phyloP scores from a whole-genome alignment of 768 basidiomycete genomes.

The Gymnopilus junonius region DNA sequence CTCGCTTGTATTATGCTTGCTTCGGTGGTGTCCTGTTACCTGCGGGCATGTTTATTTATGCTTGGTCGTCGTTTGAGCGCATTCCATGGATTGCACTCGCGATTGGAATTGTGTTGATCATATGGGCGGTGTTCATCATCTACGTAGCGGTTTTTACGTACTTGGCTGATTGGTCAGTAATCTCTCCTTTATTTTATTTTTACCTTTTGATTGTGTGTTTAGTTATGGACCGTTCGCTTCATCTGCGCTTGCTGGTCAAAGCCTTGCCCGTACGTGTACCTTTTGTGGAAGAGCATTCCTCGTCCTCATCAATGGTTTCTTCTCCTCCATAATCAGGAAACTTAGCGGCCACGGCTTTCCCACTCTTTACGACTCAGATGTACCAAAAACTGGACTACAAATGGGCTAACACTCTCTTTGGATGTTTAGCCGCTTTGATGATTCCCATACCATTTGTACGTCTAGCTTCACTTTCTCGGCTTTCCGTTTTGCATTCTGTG shows the following conservation, averaged over 20 bases:
- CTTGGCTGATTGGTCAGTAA: slow-evolving; percentile 67
- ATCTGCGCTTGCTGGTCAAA: slow-evolving; percentile 71
- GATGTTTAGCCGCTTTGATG: slow-evolving; percentile 53
- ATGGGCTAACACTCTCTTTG: slow-evolving; percentile 66
- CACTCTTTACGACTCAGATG: slow-evolving; percentile 67
- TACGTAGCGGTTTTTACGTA: slow-evolving; percentile 66
- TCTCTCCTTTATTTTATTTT: background rate
- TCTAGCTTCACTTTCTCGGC: slow-evolving; percentile 7
- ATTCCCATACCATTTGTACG: slow-evolving; percentile 66
- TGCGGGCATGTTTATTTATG: slow-evolving; percentile 71
- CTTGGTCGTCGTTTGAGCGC: slow-evolving; percentile 60
- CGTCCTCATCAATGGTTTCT: background rate
- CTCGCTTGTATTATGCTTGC: slow-evolving; percentile 63
- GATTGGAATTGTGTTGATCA: slow-evolving; percentile 57
- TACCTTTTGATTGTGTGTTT: background rate
- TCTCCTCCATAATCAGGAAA: slow-evolving; percentile 46
- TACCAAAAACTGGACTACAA: slow-evolving; percentile 56
- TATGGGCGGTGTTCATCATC: slow-evolving; percentile 54
- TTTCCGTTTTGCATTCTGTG: background rate
- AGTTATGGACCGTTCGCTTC: slow-evolving; percentile 68
- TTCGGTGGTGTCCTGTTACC: slow-evolving; percentile 59
- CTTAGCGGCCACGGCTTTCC: slow-evolving; percentile 54
- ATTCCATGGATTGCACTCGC: slow-evolving; percentile 67
- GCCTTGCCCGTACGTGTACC: slow-evolving; percentile 51
- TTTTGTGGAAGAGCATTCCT: background rate